These are phyloP conservation scores for Botrytis elliptica DNA, from an alignment of 2,329 filamentous ascomycete genomes.

Conservation along the genomic window DNA sequence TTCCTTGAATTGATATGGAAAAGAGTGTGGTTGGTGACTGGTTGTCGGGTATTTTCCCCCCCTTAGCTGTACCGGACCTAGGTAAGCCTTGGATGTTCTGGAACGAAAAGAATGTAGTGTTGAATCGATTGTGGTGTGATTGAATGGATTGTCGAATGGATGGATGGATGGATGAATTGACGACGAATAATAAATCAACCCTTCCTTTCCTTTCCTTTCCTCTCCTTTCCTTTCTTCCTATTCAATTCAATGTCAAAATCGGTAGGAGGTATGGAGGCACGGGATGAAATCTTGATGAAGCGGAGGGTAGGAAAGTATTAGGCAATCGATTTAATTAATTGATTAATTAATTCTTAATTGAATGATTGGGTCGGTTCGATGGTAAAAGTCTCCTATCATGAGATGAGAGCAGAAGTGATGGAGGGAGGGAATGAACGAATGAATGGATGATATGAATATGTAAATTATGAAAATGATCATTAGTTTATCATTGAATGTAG, in stretches of 20 bases:
- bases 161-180: neutral
- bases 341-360: conserved; percentile 7
- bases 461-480: neutral
- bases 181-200: neutral
- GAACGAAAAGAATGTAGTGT: conserved; percentile 5
- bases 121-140: neutral
- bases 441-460: neutral
- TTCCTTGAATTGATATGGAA: neutral
- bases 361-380: conserved; percentile 10
- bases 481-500: neutral
- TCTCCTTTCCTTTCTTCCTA: neutral
- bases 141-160: neutral
- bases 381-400: neutral
- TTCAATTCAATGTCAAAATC: neutral
- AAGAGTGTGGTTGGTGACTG: conserved; percentile 13
- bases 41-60: neutral
- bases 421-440: neutral
- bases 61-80: neutral
- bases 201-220: neutral
- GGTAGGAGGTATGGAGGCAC: neutral
- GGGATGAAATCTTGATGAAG: too few relatives aligned
- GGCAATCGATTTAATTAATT: conserved; percentile 1
- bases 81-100: conserved; percentile 1
- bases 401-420: neutral
- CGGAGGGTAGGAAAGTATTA: conserved; percentile 1